Conservation (phyloP, 2,329 filamentous ascomycete species). For the Epichloe coenophiala region DNA sequence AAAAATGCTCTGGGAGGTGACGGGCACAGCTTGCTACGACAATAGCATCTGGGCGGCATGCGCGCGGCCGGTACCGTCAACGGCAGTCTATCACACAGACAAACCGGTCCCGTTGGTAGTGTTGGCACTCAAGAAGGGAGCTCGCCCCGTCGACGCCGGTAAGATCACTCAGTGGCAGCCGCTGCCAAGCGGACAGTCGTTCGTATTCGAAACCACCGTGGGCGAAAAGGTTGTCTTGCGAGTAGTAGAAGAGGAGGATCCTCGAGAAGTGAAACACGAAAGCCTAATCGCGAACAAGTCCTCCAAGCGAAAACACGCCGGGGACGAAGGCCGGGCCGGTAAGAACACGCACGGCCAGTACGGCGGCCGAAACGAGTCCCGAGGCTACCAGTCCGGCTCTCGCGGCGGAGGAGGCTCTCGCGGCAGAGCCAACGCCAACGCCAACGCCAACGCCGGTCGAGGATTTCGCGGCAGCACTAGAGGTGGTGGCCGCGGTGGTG, state of each 20-base stretch:
- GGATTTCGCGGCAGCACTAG: slow-evolving; percentile 25
- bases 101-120: slow-evolving; percentile 69
- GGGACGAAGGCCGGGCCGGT: slow-evolving; percentile 27
- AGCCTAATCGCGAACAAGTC: slow-evolving; percentile 47
- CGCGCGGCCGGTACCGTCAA: slow-evolving; percentile 57
- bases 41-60: slow-evolving; percentile 79
- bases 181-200: slow-evolving; percentile 53
- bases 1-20: slow-evolving; percentile 74
- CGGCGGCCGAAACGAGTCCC: slow-evolving; percentile 26
- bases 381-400: slow-evolving; percentile 26
- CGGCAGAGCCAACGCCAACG: slow-evolving; percentile 19
- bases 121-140: slow-evolving; percentile 62
- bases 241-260: slow-evolving; percentile 66
- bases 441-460: slow-evolving; percentile 13
- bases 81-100: slow-evolving; percentile 62
- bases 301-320: slow-evolving; percentile 45
- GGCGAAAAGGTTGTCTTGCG: slow-evolving; percentile 76
- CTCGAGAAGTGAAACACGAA: slow-evolving; percentile 48
- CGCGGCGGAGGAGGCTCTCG: slow-evolving; percentile 21
- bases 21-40: slow-evolving; percentile 59
- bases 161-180: slow-evolving; percentile 78
- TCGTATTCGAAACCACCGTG: slow-evolving; percentile 71
- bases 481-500: slow-evolving; percentile 23
- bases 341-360: slow-evolving; percentile 20
- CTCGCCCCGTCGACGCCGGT: slow-evolving; percentile 64